phyloP scores from a whole-genome alignment of 2,329 filamentous ascomycete genomes.

The Curvularia sp. region DNA sequence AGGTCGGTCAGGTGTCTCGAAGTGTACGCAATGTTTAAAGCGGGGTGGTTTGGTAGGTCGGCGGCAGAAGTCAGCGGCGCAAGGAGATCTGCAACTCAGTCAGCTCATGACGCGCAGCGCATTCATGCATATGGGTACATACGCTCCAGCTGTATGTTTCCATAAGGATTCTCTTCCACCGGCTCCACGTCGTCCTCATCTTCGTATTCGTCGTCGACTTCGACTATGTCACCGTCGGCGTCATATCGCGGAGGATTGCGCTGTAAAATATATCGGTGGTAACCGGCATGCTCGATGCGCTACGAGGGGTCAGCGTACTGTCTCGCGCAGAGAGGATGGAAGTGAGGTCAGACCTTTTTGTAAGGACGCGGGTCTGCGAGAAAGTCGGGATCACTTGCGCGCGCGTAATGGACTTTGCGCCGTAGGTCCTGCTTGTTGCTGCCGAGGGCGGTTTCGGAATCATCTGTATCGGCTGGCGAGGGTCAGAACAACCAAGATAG shows the following conservation, averaged over 20 bases:
- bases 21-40: constrained; percentile 75
- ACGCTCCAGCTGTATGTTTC: constrained; percentile 75
- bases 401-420: constrained; percentile 74
- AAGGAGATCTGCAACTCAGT: constrained; percentile 66
- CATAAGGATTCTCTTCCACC: constrained; percentile 74
- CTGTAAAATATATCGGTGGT: constrained; percentile 74
- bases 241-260: constrained; percentile 76
- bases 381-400: constrained; percentile 69
- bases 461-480: constrained; percentile 75
- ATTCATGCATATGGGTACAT: constrained; percentile 36
- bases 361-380: constrained; percentile 69
- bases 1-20: constrained; percentile 76
- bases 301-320: constrained; percentile 50
- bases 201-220: constrained; percentile 74
- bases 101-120: constrained; percentile 28
- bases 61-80: constrained; percentile 77
- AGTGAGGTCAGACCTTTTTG: constrained; percentile 65
- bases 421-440: constrained; percentile 83
- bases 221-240: constrained; percentile 78
- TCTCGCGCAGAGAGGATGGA: constrained; percentile 11
- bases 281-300: constrained; percentile 76
- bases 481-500: constrained; percentile 24
- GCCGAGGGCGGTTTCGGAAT: constrained; percentile 70
- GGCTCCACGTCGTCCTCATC: constrained; percentile 68
- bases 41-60: constrained; percentile 76